Evolutionary conservation across 371 early-diverging fungal genomes (phyloP).

Genomic region (Mucor sp.): DNA sequence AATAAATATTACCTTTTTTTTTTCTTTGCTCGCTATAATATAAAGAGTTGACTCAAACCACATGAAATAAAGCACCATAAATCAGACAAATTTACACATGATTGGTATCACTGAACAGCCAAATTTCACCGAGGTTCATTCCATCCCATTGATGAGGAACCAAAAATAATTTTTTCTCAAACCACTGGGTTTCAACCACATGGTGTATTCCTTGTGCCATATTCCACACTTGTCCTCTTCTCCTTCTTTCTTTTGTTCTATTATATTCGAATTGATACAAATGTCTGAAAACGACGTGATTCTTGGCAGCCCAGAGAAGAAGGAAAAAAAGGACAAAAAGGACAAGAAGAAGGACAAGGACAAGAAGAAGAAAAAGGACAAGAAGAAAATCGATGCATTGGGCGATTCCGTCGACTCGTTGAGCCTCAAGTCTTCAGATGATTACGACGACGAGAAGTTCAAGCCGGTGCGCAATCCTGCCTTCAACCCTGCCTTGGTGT

Average conservation of each 20-base stretch:
- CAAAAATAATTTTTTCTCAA: not conserved
- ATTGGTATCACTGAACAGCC: not conserved
- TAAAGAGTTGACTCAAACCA: not conserved
- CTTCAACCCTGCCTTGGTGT: conserved; percentile 8
- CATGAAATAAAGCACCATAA: not conserved
- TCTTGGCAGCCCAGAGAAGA: conserved; percentile 6
- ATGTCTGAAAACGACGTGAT: conserved; percentile 11
- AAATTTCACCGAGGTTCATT: not conserved
- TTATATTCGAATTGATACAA: not conserved
- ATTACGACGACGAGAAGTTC: conserved; percentile 11
- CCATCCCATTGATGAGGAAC: not conserved
- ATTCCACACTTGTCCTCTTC: not conserved
- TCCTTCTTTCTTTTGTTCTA: not conserved
- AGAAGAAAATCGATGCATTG: not conserved
- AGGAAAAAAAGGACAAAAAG: conserved; percentile 22
- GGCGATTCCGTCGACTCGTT: not conserved
- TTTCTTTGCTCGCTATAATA: no score
- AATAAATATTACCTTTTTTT: not conserved
- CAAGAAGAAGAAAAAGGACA: conserved; percentile 8
- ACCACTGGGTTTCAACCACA: not conserved
- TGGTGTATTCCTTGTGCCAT: not conserved
- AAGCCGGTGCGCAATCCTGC: conserved; percentile 23
- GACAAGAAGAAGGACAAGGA: conserved; percentile 19
- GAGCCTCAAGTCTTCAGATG: conserved; percentile 4
- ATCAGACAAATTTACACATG: no score